These are phyloP conservation scores for Phalaenopsis aphrodite DNA, from an alignment of 106 monocot species.

Conservation along the genomic window DNA sequence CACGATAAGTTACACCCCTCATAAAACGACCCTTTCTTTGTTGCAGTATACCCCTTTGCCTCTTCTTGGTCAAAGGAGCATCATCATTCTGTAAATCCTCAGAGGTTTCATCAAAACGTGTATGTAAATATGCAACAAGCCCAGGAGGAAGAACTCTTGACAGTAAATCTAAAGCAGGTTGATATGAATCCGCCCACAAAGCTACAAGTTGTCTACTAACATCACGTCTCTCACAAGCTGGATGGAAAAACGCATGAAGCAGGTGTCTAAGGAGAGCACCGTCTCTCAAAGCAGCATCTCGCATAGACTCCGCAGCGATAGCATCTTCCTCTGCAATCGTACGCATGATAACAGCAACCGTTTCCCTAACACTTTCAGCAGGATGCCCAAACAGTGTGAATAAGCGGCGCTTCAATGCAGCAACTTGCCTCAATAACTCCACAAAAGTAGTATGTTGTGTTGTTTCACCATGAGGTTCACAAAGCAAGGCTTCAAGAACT, in stretches of 20 bases:
- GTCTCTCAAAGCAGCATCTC: conserved; percentile 97
- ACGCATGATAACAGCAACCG: conserved; percentile 89
- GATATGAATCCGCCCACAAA: conserved; percentile 98
- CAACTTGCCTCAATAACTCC: conserved; percentile 89
- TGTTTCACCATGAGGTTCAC: conserved; percentile 94
- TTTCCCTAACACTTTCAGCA: conserved; percentile 93
- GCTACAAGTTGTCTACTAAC: conserved; percentile 98
- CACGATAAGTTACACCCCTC: conserved; percentile 23
- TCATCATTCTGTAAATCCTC: conserved; percentile 64
- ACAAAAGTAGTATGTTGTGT: conserved; percentile 98
- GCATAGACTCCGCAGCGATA: conserved; percentile 99
- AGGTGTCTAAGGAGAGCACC: conserved; percentile 96
- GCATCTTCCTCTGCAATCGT: conserved; percentile 99
- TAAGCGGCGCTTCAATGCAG: conserved; percentile 73
- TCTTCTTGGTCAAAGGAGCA: conserved; percentile 47
- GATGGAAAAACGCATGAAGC: conserved; percentile 84
- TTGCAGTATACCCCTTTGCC: conserved; percentile 68
- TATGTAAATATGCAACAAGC: conserved; percentile 98
- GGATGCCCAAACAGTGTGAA: conserved; percentile 96
- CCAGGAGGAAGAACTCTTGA: conserved; percentile 98
- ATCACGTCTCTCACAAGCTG: conserved; percentile 80
- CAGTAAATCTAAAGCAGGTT: conserved; percentile 88
- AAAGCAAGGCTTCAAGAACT: conserved; percentile 95
- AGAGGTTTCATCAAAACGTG: conserved; percentile 45
- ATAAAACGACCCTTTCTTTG: conserved; percentile 51